Base-by-base conservation (phyloP, 2,329 filamentous ascomycete species). In the Myotisia sp. region DNA sequence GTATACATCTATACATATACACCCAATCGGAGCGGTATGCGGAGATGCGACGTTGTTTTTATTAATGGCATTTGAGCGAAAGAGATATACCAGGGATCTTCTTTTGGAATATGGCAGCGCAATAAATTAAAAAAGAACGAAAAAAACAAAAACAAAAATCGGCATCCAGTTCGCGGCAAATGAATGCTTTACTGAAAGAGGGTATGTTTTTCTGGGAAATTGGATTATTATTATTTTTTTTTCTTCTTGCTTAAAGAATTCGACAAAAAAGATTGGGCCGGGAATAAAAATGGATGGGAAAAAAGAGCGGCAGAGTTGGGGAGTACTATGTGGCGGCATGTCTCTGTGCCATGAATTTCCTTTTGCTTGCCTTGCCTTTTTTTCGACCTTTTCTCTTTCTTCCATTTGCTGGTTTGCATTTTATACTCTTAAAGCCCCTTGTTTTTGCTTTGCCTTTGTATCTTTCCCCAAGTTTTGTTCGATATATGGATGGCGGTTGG, bases 341-440 rank as follows among this genome's bases (percentile, higher is more conserved):
- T 33, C 35, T 29, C 28, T 21, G 33, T 34, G 31, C 21, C 36
- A 18, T 32, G 33, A 26, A 26, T 26, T 29, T 12, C 33, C 28
- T 38, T 34, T 38, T 21, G 27, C 19, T 27, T 14, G 9, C 63
- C 56, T 18, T 19, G 58, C 53, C 32, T 47, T 52, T 26, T 29
- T 17, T 32, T 24, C 14, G n/a, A n/a, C n/a, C 21, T 9, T 18
- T 22, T 13, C 14, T 8, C 27, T 32, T 17, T 33, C 30, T 21
- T 28, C 34, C 7, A 20, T 30, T 57, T 56, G 42, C 41, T 43
- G 46, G 42, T 45, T 47, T 27, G 26, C 20, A 30, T 26, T 43
- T 46, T 47, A 45, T 47, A 46, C 41, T 41, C 42, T 49, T 42
- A 26, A 28, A 45, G 36, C 38, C 41, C 34, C 41, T 36, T 35